Evolutionary conservation across 108 stramenopile species (phyloP).

Genomic region (Aurantiochytrium sp.): DNA sequence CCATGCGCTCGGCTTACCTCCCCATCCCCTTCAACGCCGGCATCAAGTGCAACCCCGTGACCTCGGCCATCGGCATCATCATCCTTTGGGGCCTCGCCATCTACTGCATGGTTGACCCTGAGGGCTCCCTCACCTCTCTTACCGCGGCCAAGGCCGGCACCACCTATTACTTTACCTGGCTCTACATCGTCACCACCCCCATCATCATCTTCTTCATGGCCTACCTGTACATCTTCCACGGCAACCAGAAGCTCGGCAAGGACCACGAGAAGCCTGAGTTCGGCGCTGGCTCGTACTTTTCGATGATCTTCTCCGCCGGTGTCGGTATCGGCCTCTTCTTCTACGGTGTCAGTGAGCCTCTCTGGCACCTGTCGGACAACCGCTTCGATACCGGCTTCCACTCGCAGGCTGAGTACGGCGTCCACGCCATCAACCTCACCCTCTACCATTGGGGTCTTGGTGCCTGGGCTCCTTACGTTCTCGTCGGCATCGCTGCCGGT

Average conservation of each 20-base stretch:
- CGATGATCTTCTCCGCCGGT: slow-evolving; percentile 59
- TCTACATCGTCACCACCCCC: slow-evolving; percentile 12
- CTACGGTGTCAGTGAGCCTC: slow-evolving; percentile 54
- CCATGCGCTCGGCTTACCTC: not conserved
- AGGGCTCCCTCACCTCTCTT: not conserved
- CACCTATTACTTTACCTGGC: slow-evolving; percentile 4
- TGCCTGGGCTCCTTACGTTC: slow-evolving; percentile 51
- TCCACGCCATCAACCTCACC: slow-evolving; percentile 41
- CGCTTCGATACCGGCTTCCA: slow-evolving; percentile 41
- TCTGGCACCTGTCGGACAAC: slow-evolving; percentile 34
- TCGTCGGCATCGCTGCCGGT: slow-evolving; percentile 42
- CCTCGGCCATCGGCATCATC: not conserved
- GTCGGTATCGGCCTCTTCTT: slow-evolving; percentile 56
- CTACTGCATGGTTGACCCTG: not conserved
- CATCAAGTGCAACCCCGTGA: slow-evolving; percentile 6
- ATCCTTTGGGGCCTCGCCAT: not conserved
- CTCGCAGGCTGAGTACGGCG: not conserved
- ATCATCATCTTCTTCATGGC: not conserved
- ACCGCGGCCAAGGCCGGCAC: not conserved
- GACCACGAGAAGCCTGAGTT: slow-evolving; percentile 48
- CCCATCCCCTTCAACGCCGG: not conserved
- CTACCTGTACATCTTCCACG: slow-evolving; percentile 18
- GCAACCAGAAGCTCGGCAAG: slow-evolving; percentile 48
- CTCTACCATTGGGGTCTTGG: slow-evolving; percentile 59
- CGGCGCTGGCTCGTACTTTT: slow-evolving; percentile 45